These are phyloP conservation scores for Lizonia empirigonia DNA, from an alignment of 2,329 filamentous ascomycete genomes.

Conservation along the genomic window DNA sequence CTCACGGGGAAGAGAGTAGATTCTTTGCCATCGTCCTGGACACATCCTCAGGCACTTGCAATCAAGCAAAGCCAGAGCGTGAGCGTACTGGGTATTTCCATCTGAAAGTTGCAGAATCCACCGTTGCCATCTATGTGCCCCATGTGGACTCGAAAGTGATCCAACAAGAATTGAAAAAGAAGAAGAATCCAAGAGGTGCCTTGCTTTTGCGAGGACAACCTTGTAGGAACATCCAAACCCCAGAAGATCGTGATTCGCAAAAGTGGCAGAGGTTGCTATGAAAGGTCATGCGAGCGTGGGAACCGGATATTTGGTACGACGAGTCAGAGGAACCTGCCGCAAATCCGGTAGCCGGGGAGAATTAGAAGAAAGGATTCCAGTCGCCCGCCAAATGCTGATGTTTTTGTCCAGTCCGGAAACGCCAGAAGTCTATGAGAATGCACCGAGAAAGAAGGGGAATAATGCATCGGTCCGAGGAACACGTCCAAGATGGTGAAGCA, in stretches of 20 bases:
- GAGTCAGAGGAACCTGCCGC: constrained; percentile 12
- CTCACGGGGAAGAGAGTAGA: constrained; percentile 1
- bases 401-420: constrained; percentile 31
- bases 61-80: constrained; percentile 8
- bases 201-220: constrained; percentile 4
- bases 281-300: constrained; percentile 11
- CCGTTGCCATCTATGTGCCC: constrained; percentile 16
- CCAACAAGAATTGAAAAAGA: constrained; percentile 10
- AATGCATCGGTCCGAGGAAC: constrained; percentile 33
- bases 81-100: constrained; percentile 9
- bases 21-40: constrained; percentile 5
- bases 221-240: neutral
- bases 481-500: constrained; percentile 29
- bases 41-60: constrained; percentile 1
- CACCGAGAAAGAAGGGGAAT: constrained; percentile 32
- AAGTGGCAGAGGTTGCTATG: constrained; percentile 4
- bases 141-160: constrained; percentile 9
- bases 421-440: constrained; percentile 35
- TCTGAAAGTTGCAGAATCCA: constrained; percentile 11
- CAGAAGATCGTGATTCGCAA: neutral
- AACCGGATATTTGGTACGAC: constrained; percentile 13
- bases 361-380: constrained; percentile 18
- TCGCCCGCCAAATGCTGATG: constrained; percentile 34
- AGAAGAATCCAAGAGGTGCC: neutral
- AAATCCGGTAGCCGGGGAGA: constrained; percentile 10